Conservation (phyloP, 345 rosid species). For the Euphorbia lathyris region DNA sequence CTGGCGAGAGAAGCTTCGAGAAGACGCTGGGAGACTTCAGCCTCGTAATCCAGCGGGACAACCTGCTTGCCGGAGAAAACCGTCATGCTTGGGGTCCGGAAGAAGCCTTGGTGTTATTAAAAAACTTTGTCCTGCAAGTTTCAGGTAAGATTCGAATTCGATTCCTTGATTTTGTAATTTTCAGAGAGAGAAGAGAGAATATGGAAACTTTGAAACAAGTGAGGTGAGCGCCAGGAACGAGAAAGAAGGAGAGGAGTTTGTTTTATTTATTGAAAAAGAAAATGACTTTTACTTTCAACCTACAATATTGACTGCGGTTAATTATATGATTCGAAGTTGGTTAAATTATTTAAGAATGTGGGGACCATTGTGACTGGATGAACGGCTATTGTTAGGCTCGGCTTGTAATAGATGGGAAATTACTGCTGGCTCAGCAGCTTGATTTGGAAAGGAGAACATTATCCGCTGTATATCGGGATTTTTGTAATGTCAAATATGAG, state of each 20-base stretch:
- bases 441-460: background rate
- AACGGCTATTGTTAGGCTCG: conserved; percentile 1
- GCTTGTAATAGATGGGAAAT: background rate
- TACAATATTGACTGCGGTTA: conserved; percentile 14
- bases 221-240: conserved; percentile 46
- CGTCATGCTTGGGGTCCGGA: conserved; percentile 40
- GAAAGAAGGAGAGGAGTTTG: conserved; percentile 9
- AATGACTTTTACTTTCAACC: conserved; percentile 3
- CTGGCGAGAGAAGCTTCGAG: conserved; percentile 67
- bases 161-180: background rate
- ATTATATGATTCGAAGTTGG: background rate
- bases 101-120: conserved; percentile 12
- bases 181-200: conserved; percentile 32
- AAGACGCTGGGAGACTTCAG: conserved; percentile 79
- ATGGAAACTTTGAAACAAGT: conserved; percentile 42
- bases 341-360: conserved; percentile 7
- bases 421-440: conserved; percentile 7
- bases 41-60: conserved; percentile 86
- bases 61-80: conserved; percentile 85
- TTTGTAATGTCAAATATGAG: too few relatives aligned
- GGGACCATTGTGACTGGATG: conserved; percentile 9
- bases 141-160: conserved; percentile 14
- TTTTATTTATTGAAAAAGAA: conserved; percentile 32
- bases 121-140: conserved; percentile 8
- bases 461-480: background rate